These are phyloP conservation scores for Rhodotorula kratochvilovae DNA, from an alignment of 768 basidiomycete genomes.

Conservation along the genomic window DNA sequence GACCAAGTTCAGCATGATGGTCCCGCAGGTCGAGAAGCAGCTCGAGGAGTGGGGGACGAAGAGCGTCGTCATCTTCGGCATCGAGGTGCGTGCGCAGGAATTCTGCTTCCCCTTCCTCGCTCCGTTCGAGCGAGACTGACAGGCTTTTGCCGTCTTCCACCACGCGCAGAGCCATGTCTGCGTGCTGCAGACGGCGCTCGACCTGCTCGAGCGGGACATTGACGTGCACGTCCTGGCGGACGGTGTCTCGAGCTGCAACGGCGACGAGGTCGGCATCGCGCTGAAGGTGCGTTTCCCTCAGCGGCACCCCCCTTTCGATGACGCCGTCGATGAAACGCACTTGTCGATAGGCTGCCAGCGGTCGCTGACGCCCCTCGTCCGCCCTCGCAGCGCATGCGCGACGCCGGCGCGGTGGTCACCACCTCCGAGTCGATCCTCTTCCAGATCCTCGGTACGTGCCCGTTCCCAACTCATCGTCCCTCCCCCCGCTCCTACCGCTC, in stretches of 20 bases:
- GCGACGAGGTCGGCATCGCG: conserved; percentile 71
- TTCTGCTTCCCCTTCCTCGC: too few species aligned
- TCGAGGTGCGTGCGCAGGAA: conserved; percentile 60
- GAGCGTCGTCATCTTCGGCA: conserved; percentile 74
- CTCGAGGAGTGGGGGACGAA: conserved; percentile 53
- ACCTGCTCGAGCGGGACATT: conserved; percentile 51
- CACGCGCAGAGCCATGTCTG: conserved; percentile 72
- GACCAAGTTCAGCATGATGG: conserved; percentile 79
- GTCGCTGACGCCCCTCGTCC: background rate
- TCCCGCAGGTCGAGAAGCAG: conserved; percentile 59
- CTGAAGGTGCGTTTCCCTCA: conserved; percentile 49
- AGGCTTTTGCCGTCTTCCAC: background rate
- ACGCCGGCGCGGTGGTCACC: conserved; percentile 63
- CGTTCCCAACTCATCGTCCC: background rate
- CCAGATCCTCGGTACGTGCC: conserved; percentile 61
- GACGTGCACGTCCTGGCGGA: conserved; percentile 55
- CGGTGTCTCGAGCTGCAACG: conserved; percentile 75
- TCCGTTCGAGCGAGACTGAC: background rate
- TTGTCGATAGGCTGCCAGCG: too few species aligned
- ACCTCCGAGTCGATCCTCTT: conserved; percentile 79
- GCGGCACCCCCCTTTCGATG: too few species aligned
- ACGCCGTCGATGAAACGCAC: too few species aligned
- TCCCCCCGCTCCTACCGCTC: background rate
- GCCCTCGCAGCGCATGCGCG: conserved; percentile 43
- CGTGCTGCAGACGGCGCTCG: conserved; percentile 74